Evolutionary conservation across 805 yeast species (phyloP), one percentile per base, ranked within the genome.

Genomic region (Metschnikowia aberdeeniae): DNA sequence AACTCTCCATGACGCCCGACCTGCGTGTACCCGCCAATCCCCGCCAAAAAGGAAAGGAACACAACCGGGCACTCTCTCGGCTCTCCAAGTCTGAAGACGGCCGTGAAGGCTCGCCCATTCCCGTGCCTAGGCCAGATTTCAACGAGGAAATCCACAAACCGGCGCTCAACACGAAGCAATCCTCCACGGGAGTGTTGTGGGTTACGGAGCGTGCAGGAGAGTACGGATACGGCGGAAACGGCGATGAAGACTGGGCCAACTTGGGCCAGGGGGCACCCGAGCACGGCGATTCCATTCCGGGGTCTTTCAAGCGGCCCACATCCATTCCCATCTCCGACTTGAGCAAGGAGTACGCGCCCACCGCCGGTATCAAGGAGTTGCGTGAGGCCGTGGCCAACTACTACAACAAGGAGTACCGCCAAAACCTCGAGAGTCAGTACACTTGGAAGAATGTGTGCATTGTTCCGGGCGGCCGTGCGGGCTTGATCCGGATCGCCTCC

Each of bases 231-330:
- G 59, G 66, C 39, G 63, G 64, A 6, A 71, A 68, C 40, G 63
- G 63, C 36, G 64, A 61, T 45, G 53, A 50, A 17, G 65, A 67
- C 10, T 79, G 84, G 84, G 77, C 81, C 32, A 79, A 79, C 57
- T 64, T 79, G 58, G 84, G 84, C 35, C 84, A 79, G 58, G 84
- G 84, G 39, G 80, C 81, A 45, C 84, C 84, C 3, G 84, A 79
- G 57, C 82, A 78, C 43, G 83, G 83, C 19, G 80, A 76, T 39
- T 69, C 73, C 7, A 65, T 79, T 36, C 78, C 78, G 2, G 84
- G 84, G 3, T 78, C 82, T 28, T 77, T 78, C 58, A 67, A 69
- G 43, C 65, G 82, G 58, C 84, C 84, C 3, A 66, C 65, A 0
- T 53, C 67, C 6, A 63, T 79, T 26, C 73, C 75, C 0, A 64